Conservation (phyloP, 2,329 filamentous ascomycete genomes). For the Monilinia aucupariae region DNA sequence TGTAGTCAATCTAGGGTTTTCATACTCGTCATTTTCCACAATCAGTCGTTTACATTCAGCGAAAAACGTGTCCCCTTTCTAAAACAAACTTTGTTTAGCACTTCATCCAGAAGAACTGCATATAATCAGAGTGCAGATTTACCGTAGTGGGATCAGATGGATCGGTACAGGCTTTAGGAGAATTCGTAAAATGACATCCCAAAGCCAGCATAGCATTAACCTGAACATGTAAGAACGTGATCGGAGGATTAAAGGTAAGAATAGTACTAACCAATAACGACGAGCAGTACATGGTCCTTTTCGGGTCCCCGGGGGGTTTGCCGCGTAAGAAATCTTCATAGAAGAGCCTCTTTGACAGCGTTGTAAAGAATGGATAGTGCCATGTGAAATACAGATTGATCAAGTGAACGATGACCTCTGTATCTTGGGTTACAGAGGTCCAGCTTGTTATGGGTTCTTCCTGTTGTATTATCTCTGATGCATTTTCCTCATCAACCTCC, state of each 20-base stretch:
- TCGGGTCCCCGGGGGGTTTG: conserved; percentile 47
- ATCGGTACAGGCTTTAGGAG: conserved; percentile 63
- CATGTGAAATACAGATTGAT: conserved; percentile 98
- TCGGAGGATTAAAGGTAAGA: background rate
- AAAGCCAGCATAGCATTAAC: conserved; percentile 93
- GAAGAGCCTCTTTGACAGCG: conserved; percentile 79
- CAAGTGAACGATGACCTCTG: conserved; percentile 74
- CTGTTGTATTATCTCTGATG: conserved; percentile 36
- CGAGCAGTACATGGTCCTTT: conserved; percentile 72
- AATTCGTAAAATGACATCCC: conserved; percentile 86
- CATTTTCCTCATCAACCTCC: conserved; percentile 37
- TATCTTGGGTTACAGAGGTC: conserved; percentile 79
- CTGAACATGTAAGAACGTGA: conserved; percentile 73
- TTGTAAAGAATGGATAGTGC: conserved; percentile 96
- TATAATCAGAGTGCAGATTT: background rate
- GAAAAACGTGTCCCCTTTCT: conserved; percentile 91
- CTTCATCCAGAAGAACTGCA: background rate
- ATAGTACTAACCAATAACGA: conserved; percentile 55
- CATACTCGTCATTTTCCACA: conserved; percentile 87
- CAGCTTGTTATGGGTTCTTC: conserved; percentile 75
- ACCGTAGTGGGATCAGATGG: conserved; percentile 67
- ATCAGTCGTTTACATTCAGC: conserved; percentile 86
- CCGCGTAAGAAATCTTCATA: conserved; percentile 78
- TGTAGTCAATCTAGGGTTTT: conserved; percentile 79
- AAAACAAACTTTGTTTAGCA: background rate